Evolutionary conservation across 2,329 filamentous ascomycete genomes (phyloP), one percentile per base, ranked within the genome.

Genomic region (Exophiala aquamarina): DNA sequence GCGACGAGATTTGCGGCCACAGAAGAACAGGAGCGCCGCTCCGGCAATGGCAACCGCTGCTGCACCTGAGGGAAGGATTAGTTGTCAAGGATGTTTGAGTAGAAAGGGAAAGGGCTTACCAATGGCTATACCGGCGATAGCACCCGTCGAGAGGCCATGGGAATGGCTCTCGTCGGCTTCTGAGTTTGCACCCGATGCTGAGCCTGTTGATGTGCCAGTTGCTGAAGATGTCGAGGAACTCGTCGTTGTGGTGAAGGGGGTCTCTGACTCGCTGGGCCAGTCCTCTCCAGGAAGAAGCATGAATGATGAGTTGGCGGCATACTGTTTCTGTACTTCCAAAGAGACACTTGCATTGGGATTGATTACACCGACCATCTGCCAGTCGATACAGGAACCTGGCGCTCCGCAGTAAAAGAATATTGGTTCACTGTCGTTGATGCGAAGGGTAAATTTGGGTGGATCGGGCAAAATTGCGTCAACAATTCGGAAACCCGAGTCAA

Each of bases 311-410:
- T 52, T 19, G 9, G 38, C 19, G 6, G 57, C 57, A n/a, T 54
- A 23, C 15, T 57, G 31, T 41, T 52, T 50, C 21, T 59, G 57
- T 7, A 47, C 26, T 29, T 44, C 48, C 35, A 59, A 15, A 8
- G 48, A 55, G n/a, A 50, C 50, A 14, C 39, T 52, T 28, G 49
- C 50, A 40, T 58, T 59, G 5, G 83, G 78, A 60, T 91, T 92
- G 56, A 92, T 84, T 1, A 80, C 84, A 3, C 86, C 87, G 13
- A 92, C 77, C 87, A 92, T 92, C 17, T 79, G 75, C 34, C 84
- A 76, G 2, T 69, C 64, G 3, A 74, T 72, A 59, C 87, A 92
- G 2, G 84, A 87, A 1, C 72, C 76, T 0, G 80, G 75, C 0
- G 84, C 84, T 0, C 82, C 79, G 54, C 84, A 89, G 63, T 88